Conservation (phyloP, 306 rosid genomes). For the Sindora glabra region DNA sequence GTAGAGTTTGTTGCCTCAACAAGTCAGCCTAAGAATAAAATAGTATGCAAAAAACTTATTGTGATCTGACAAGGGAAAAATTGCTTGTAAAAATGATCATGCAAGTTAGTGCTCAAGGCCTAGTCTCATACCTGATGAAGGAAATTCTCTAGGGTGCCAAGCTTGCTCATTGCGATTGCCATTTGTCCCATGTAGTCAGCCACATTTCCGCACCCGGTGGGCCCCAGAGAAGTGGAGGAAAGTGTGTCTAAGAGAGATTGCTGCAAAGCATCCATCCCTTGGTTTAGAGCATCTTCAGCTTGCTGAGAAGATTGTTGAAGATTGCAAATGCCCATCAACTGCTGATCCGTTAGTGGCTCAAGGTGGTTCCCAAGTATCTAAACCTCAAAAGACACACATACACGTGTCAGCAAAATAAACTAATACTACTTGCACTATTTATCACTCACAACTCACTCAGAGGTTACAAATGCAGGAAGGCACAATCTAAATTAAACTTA, state of each 20-base stretch:
- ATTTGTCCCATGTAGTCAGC: slow-evolving; percentile 91
- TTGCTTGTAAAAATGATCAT: neutral
- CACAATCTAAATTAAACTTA: too few relatives aligned
- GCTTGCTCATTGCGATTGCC: slow-evolving; percentile 89
- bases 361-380: slow-evolving; percentile 81
- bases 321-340: slow-evolving; percentile 68
- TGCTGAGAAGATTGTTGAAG: slow-evolving; percentile 79
- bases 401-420: too few relatives aligned
- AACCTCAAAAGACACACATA: neutral
- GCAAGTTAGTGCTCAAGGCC: neutral
- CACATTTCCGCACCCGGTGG: slow-evolving; percentile 49
- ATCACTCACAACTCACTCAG: too few relatives aligned
- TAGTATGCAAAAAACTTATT: neutral
- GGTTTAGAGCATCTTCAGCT: slow-evolving; percentile 88
- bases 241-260: slow-evolving; percentile 76
- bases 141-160: slow-evolving; percentile 68
- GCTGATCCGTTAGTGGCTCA: slow-evolving; percentile 67
- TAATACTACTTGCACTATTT: too few relatives aligned
- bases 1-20: slow-evolving; percentile 79
- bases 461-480: too few relatives aligned
- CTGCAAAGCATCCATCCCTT: slow-evolving; percentile 91
- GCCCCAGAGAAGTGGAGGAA: slow-evolving; percentile 40
- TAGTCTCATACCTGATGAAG: slow-evolving; percentile 50
- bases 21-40: slow-evolving; percentile 60
- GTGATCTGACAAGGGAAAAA: neutral